These are phyloP conservation scores for Kappamyces sp. DNA, from an alignment of 192 early-diverging fungal species.

Conservation along the genomic window DNA sequence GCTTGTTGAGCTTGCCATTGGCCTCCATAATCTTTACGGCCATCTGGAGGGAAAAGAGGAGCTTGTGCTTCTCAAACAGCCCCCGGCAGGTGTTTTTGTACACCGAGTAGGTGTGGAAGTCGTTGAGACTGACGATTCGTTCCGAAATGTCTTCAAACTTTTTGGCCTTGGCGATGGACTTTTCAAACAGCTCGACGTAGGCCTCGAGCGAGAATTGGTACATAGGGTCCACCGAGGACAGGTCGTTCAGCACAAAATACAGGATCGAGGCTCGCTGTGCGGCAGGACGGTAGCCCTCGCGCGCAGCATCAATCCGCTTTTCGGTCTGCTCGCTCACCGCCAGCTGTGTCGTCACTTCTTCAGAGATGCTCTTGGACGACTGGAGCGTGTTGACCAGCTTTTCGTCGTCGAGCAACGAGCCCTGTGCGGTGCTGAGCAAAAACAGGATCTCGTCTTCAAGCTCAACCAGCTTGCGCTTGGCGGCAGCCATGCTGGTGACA, in stretches of 20 bases:
- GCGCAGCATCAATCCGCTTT: slow-evolving; percentile 54
- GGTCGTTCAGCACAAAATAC: slow-evolving; percentile 57
- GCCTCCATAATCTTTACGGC: slow-evolving; percentile 59
- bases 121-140: slow-evolving; percentile 47
- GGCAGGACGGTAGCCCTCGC: slow-evolving; percentile 55
- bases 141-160: slow-evolving; percentile 46
- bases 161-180: slow-evolving; percentile 55
- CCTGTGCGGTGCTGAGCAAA: slow-evolving; percentile 59
- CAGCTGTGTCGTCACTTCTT: slow-evolving; percentile 57
- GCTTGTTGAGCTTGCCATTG: slow-evolving; percentile 45
- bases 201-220: slow-evolving; percentile 60
- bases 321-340: slow-evolving; percentile 57
- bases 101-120: slow-evolving; percentile 58
- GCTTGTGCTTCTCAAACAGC: slow-evolving; percentile 55
- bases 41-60: slow-evolving; percentile 58
- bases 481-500: slow-evolving; percentile 53
- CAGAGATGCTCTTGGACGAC: slow-evolving; percentile 52
- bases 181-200: slow-evolving; percentile 58
- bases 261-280: slow-evolving; percentile 56
- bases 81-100: slow-evolving; percentile 61
- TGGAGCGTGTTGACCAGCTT: slow-evolving; percentile 60
- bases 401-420: slow-evolving; percentile 56
- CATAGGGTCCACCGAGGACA: slow-evolving; percentile 59
- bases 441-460: slow-evolving; percentile 57
- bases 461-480: slow-evolving; percentile 53